Evolutionary conservation across 306 rosid genomes (phyloP), one percentile per base, ranked within the genome.

Genomic region (Myrica gale): DNA sequence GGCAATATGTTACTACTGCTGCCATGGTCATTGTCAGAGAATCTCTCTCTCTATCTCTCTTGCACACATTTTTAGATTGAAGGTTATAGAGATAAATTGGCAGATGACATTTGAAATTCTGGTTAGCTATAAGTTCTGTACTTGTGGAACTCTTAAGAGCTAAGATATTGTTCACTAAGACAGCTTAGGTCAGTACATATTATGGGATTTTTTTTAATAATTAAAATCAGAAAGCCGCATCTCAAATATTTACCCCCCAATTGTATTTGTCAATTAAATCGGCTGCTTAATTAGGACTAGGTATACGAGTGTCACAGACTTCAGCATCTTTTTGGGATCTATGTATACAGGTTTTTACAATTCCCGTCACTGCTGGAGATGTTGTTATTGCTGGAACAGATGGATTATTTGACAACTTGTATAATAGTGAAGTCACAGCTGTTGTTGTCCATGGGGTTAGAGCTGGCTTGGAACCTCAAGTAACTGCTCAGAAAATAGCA

Each of bases 331-430:
- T 69, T 74, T 74, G 71, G 39, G 19, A 52, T 76, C 48, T 16
- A 73, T 72, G 19, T 66, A 21, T 73, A 42, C 89, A 93, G 95
- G 89, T 90, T 68, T 88, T 83, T 82, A 72, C 83, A 23, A 39
- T 92, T 76, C 88, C 97, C 43, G 92, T 88, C 71, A 68, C 70
- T 7, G 67, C 85, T 0, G 99, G 97, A 63, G 97, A 96, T 76
- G 87, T 96, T 6, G 51, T 96, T 15, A 74, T 96, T 20, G 93
- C 97, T 54, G 99, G 97, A 77, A 90, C 96, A 4, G 99, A 92
- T 80, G 99, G 98, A 15, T 85, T 96, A 78, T 92, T 92, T 72
- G 97, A 96, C 92, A 92, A 92, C 73, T 81, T 96, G 83, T 89
- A 88, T 82, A 76, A 82, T 26, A 87, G 80, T 60, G 98, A 90